Evolutionary conservation across 2,329 filamentous ascomycete genomes (phyloP), one percentile per base, ranked within the genome.

Genomic region (Calycina marina): DNA sequence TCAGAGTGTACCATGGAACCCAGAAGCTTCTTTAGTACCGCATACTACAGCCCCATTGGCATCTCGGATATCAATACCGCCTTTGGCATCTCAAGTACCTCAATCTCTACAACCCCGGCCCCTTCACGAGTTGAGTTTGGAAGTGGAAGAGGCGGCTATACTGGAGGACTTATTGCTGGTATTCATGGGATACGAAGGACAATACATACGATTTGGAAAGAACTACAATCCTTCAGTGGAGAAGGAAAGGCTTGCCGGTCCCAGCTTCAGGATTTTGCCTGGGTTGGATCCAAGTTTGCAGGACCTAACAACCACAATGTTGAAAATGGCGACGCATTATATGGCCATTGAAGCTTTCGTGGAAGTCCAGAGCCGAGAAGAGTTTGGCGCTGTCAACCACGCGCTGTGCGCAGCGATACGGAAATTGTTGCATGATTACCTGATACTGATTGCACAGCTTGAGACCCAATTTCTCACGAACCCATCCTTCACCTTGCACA

Each of bases 171-270:
- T 98, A 11, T 58, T 96, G 20, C 94, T 88, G 51, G 85, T 93
- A 4, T 92, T 96, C 47, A 94, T 98, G 86, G 90, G 90, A 14
- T 93, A 85, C 42, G 90, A 98, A 57, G 90, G 90, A n/a, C 85
- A 93, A 54, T 96, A 96, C 52, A 81, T 98, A 40, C 80, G 83
- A 34, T 96, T 84, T 52, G 70, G 69, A 37, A 79, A 83, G 43
- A 69, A 71, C 6, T 96, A 93, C 53, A 77, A 93, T 45, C 84
- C 86, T 0, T 61, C 68, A 3, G 74, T 83, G 31, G 90, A 98
- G 58, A 83, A 88, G 48, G 84, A 92, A 49, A 75, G 86, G 10
- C 62, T 98, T 30, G 69, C 77, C 4, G 90, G 90, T 0, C 90
- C 90, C 2, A 61, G 65, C 6, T 96, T 85, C 57, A 75, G 74